Percentiles rank a stretch among this genome's conserved stretches.
These are phyloP conservation scores for Bocquillonia castaneifolia DNA, from an alignment of 441 rosid species.

Conservation along the genomic window DNA sequence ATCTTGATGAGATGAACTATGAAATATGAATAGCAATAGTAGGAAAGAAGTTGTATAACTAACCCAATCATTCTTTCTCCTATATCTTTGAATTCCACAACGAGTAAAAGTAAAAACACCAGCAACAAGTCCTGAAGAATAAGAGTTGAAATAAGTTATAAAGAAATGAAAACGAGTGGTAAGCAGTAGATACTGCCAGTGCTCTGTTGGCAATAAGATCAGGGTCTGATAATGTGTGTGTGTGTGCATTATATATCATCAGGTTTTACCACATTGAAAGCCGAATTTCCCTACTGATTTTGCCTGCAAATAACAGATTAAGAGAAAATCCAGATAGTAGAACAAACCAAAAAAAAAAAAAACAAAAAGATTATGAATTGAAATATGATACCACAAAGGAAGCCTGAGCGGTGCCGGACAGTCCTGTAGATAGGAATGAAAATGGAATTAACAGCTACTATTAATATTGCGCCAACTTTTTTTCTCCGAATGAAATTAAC, in stretches of 20 bases:
- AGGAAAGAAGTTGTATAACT: conserved; percentile 26
- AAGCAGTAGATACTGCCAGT: no score
- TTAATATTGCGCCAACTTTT: no score
- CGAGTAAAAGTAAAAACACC: conserved; percentile 55
- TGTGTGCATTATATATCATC: neutral
- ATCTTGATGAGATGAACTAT: neutral
- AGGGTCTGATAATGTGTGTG: no score
- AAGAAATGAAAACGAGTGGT: no score
- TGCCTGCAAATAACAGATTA: conserved; percentile 38
- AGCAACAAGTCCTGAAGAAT: conserved; percentile 57
- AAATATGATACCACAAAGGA: conserved; percentile 50
- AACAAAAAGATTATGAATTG: neutral
- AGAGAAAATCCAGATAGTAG: neutral
- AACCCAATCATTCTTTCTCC: conserved; percentile 70
- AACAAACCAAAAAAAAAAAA: neutral
- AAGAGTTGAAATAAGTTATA: conserved; percentile 3
- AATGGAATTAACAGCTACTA: no score
- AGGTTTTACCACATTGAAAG: conserved; percentile 60
- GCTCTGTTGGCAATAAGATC: no score
- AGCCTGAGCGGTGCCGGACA: conserved; percentile 55
- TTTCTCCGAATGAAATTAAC: no score
- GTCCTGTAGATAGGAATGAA: conserved; percentile 39
- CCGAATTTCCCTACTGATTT: conserved; percentile 52
- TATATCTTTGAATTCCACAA: conserved; percentile 61
- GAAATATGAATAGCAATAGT: conserved; percentile 1